Conservation (phyloP, 495 filamentous ascomycete genomes). For the Aspergillus mulundensis region DNA sequence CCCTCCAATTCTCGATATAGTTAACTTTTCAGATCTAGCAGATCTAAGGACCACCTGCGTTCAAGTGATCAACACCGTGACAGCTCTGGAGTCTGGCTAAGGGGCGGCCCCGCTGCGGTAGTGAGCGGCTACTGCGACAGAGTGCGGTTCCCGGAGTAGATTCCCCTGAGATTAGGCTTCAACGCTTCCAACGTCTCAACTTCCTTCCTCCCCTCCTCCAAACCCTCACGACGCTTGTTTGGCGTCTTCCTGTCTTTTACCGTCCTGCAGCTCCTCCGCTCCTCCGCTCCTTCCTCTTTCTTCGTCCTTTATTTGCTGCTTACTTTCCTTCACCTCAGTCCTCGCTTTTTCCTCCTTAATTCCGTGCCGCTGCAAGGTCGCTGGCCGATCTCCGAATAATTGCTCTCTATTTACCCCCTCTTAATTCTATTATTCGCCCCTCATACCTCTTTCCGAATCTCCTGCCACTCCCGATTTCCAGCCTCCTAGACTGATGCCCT, state of each 20-base stretch:
- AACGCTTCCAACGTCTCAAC: not conserved
- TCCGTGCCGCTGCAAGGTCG: constrained; percentile 27
- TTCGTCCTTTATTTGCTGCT: constrained; percentile 3
- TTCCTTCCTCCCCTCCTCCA: not conserved
- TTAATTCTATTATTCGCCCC: constrained; percentile 12
- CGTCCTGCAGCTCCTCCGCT: constrained; percentile 2
- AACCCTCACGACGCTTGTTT: constrained; percentile 6
- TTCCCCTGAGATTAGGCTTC: constrained; percentile 1
- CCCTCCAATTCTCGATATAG: not conserved
- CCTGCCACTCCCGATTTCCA: not conserved
- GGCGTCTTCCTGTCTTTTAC: constrained; percentile 2
- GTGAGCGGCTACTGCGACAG: not conserved
- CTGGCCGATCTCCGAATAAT: constrained; percentile 30
- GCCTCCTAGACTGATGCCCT: constrained; percentile 28
- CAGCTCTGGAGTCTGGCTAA: not conserved
- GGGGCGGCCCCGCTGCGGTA: not conserved
- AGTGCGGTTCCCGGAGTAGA: not conserved
- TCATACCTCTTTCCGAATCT: constrained; percentile 9
- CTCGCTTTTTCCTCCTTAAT: constrained; percentile 1
- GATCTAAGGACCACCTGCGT: not conserved
- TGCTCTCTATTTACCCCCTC: constrained; percentile 14
- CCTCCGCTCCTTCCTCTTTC: constrained; percentile 8
- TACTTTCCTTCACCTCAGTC: constrained; percentile 11
- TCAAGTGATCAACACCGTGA: not conserved
- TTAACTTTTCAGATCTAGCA: not conserved